Base-by-base conservation (phyloP, 495 filamentous ascomycete genomes). In the Aspergillus wentii region DNA sequence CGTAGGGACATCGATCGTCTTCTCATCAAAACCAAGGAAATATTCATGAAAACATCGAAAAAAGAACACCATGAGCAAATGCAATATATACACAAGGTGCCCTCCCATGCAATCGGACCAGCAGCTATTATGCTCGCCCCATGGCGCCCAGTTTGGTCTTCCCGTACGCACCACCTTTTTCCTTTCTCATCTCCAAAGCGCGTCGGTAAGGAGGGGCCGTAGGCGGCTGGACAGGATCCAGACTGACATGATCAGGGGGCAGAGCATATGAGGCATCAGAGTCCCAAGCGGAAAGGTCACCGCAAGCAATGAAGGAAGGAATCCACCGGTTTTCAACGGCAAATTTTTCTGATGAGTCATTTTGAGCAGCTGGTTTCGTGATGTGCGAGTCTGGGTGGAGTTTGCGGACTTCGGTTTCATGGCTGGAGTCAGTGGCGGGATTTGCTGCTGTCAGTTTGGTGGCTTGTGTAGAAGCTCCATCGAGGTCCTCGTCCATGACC, bases 191-290 rank as follows among this genome's bases (percentile, higher is more conserved):
- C 57, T 98, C 92, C 41, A 98, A 67, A 3, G 94, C 92, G 11
- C 79, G 75, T 57, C 89, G 89, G 44, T 98, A 98, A 0, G 92
- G 94, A 2, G 92, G 92, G 6, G 94, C 94, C 8, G 89, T 97
- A 5, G 92, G 92, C 5, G 90, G 91, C 45, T 96, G 92, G n/a
- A 98, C 76, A 0, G 92, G 92, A 56, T 95, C 90, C 21, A 96
- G 76, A 36, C 79, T 87, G 27, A 86, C 75, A 49, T 88, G 75
- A 35, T 79, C 76, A 30, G 79, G 74, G 1, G 92, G 89, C 8
- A 98, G 69, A 43, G 82, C 74, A 63, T 96, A 95, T 1, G 88
- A 86, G 14, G 92, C 92, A 71, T 98, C 92, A 0, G 90, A 85
- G 60, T 98, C 92, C 68, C 82, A 96, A 5, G 85, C 80, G 3